Evolutionary conservation across 2,329 filamentous ascomycete species (phyloP).

Genomic region (Botrytis byssoidea): DNA sequence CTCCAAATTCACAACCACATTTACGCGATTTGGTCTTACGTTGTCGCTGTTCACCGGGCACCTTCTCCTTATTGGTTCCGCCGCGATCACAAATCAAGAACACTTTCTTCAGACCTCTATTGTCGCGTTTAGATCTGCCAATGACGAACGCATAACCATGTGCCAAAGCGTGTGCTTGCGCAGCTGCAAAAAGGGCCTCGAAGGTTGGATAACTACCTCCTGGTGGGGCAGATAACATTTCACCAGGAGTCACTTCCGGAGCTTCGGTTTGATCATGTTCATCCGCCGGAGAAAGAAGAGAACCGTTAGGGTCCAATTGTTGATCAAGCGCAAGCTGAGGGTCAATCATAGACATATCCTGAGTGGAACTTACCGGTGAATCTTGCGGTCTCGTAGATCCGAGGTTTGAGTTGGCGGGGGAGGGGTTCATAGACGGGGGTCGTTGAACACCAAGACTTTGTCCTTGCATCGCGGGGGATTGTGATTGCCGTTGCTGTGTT

Average conservation of each 20-base stretch:
- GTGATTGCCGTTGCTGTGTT: slow-evolving; percentile 32
- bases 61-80: slow-evolving; percentile 57
- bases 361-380: slow-evolving; percentile 29
- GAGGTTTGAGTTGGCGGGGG: slow-evolving; percentile 33
- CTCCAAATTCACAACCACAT: slow-evolving; percentile 67
- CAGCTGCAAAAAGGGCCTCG: slow-evolving; percentile 63
- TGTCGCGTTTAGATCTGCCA: slow-evolving; percentile 62
- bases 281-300: slow-evolving; percentile 25
- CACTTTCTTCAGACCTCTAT: slow-evolving; percentile 65
- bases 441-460: slow-evolving; percentile 28
- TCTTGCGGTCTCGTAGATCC: slow-evolving; percentile 29
- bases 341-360: slow-evolving; percentile 40
- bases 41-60: slow-evolving; percentile 42
- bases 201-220: slow-evolving; percentile 64
- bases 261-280: slow-evolving; percentile 14
- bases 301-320: slow-evolving; percentile 29
- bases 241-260: slow-evolving; percentile 32
- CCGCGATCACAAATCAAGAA: slow-evolving; percentile 66
- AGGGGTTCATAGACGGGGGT: slow-evolving; percentile 32
- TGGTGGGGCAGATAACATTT: slow-evolving; percentile 47
- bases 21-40: slow-evolving; percentile 68
- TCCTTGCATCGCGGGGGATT: slow-evolving; percentile 35
- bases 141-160: slow-evolving; percentile 69
- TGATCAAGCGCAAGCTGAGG: slow-evolving; percentile 38
- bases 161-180: slow-evolving; percentile 63